Evolutionary conservation across 805 yeast species (phyloP).

Genomic region (Kluyveromyces lactis): DNA sequence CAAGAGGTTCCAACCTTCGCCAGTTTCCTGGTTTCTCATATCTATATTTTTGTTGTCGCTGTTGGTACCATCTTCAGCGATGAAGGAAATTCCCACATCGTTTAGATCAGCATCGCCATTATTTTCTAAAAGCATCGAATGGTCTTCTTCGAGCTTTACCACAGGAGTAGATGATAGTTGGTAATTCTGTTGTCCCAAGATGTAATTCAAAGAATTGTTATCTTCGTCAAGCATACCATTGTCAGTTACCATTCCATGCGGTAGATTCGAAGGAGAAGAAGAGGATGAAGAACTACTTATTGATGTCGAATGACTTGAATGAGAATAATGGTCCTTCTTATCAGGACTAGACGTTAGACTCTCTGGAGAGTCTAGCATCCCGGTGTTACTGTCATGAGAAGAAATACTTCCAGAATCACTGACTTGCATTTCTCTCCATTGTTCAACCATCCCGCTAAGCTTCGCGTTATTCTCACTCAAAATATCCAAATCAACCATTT

Average conservation of each 20-base stretch:
- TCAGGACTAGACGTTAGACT: constrained; percentile 1
- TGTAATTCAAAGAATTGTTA: no score
- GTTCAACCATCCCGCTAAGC: constrained; percentile 8
- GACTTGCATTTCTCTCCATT: neutral
- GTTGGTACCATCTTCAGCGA: neutral
- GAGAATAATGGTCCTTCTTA: neutral
- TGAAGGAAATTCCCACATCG: no score
- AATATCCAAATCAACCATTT: constrained; percentile 15
- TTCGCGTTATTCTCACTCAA: constrained; percentile 9
- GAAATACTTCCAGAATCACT: neutral
- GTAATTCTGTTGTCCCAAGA: neutral
- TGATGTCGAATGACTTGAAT: no score
- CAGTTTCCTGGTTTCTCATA: neutral
- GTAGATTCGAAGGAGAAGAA: no score
- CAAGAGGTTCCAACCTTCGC: constrained; percentile 8
- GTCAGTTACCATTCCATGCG: no score
- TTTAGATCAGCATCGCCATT: neutral
- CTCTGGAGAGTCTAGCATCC: constrained; percentile 1
- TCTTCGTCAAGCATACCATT: no score
- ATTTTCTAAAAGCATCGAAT: neutral
- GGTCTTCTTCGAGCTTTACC: neutral
- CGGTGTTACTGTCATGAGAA: neutral
- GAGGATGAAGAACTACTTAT: no score
- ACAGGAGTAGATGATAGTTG: neutral
- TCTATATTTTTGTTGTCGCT: neutral